These are phyloP conservation scores for Fusarium paranaense DNA, from an alignment of 2,329 filamentous ascomycete species.

Conservation along the genomic window DNA sequence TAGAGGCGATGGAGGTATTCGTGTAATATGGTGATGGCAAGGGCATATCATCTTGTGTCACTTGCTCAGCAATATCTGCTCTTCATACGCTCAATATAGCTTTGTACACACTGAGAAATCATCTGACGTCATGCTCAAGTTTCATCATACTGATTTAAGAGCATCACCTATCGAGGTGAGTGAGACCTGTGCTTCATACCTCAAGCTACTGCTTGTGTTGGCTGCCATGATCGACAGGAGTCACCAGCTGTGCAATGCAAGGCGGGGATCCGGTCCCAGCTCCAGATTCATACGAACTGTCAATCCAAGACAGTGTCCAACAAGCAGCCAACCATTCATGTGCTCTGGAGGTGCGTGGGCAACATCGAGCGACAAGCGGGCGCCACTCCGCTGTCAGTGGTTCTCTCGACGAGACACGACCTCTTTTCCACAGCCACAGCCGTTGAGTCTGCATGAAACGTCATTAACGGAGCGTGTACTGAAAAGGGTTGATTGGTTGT, in stretches of 20 bases:
- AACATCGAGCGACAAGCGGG: not conserved
- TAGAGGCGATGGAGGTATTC: not conserved
- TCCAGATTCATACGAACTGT: not conserved
- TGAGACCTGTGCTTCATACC: not conserved
- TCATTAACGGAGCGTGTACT: not conserved
- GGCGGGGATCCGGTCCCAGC: not conserved
- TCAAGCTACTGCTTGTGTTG: not conserved
- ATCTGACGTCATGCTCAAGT: not conserved
- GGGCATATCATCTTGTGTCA: not conserved
- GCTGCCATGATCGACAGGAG: not conserved
- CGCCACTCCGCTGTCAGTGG: slow-evolving; percentile 3
- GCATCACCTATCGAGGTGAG: not conserved
- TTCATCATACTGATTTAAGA: not conserved
- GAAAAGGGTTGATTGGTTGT: not conserved
- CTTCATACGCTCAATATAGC: not conserved
- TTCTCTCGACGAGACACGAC: not conserved
- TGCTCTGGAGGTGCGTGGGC: not conserved
- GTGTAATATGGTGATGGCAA: not conserved
- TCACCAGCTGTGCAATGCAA: not conserved
- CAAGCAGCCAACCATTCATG: not conserved
- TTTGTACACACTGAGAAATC: not conserved
- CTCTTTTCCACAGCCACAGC: not conserved
- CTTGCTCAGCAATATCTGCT: not conserved
- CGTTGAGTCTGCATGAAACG: slow-evolving; percentile 22
- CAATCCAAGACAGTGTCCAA: not conserved